Evolutionary conservation across 495 filamentous ascomycete species (phyloP), one percentile per base, ranked within the genome.

Genomic region (Aspergillus haitiensis): DNA sequence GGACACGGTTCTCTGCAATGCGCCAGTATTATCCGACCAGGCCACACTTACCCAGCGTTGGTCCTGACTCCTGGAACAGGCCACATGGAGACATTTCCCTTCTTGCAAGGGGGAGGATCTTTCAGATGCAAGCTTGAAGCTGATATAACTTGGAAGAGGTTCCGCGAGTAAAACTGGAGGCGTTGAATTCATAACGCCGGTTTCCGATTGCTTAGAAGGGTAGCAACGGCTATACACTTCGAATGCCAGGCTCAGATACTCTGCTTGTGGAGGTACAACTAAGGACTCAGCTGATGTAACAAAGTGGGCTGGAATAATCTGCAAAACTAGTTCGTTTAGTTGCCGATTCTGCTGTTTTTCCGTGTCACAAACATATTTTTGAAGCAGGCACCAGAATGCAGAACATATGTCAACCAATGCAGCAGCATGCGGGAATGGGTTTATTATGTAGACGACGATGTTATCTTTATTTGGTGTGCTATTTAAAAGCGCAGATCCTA

Each of bases 21-120:
- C 83, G 0, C 94, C 95, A 27, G 78, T 82, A 64, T 85, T 92
- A 71, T 98, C 92, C 1, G 89, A 90, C 95, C 95, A 99, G n/a
- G 89, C 89, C 5, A 86, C 92, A 1, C 88, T 88, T 47, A 97
- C 71, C 95, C 95, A 99, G 15, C 89, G 83, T 48, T 89, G 86
- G 67, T 94, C 91, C 33, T 86, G 75, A 67, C 90, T 93, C 60
- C 86, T 85, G 0, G 88, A 88, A 68, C 93, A 96, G 7, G 90
- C 92, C 48, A 98, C 74, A 69, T 99, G 95, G 10, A 99, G 82
- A 60, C 87, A 87, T 11, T 83, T 86, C 36, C 92, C 91, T 66
- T 96, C 91, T 51, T 88, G 85, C n/a, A 97, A 72, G 0, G 94
- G 79, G 31, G 90, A 88, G 4, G 61, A 59, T 18, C 61, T 69